Evolutionary conservation across 495 filamentous ascomycete species (phyloP), one percentile per base, ranked within the genome.

Genomic region (Astrothelium subdiscretum): DNA sequence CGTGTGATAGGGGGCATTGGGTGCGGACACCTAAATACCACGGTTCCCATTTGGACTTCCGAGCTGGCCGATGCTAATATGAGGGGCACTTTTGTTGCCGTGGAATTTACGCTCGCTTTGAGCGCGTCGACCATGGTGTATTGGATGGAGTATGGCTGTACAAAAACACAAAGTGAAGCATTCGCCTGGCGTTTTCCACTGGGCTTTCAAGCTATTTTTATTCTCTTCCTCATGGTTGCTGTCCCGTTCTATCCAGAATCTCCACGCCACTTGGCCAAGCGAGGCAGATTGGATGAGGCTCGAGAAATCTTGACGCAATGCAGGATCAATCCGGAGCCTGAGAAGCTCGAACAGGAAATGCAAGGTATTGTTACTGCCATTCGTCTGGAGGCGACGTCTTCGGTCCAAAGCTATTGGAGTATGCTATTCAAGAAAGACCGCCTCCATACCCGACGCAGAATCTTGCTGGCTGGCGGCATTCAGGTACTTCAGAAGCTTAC

Each of bases 21-120:
- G 20, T 86, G 83, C n/a, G 85, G 85, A 32, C 82, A 86, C 58
- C 67, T 87, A 31, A 87, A 85, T 62, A 82, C 83, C 12, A 84
- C 87, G 54, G 79, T 85, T n/a, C 85, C 85, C 0, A 84, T 87
- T 31, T 87, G 84, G 77, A 83, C 83, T n/a, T 84, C 85, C 6
- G 85, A 87, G 68, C 83, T 81, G 2, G 81, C 83, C 10, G 83
- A 83, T 40, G 84, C 86, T 60, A 85, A 78, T n/a, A 84, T 81
- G 5, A 79, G 86, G 54, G 86, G 86, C 2, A 77, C 85, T 51
- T 87, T 87, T 65, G 81, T 88, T 61, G 82, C 85, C 3, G 85
- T 87, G 54, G 86, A 88, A 66, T 87, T 89, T 64, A 87, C 83
- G 0, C 66, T 87, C n/a, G 57, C 57, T 6, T 27, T 62, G 31